Evolutionary conservation across 768 basidiomycete species (phyloP).

Genomic region (Fomitopsis pulvina): DNA sequence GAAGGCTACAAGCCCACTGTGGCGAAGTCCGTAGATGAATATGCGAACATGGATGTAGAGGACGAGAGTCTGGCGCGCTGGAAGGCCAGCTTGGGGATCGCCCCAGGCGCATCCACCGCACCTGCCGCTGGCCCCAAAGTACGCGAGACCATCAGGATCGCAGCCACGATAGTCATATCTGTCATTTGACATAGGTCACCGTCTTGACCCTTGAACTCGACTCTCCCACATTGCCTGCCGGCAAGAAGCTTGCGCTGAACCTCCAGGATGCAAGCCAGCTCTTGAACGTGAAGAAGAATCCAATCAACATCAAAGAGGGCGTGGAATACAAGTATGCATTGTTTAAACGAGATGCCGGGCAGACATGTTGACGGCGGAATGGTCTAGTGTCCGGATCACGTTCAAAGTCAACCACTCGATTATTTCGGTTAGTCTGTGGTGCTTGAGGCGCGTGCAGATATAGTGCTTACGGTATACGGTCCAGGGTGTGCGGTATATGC

Average conservation of each 20-base stretch:
- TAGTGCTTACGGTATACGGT: slow-evolving; percentile 8
- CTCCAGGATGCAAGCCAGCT: slow-evolving; percentile 44
- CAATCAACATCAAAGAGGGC: slow-evolving; percentile 75
- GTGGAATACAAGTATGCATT: slow-evolving; percentile 77
- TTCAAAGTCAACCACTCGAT: slow-evolving; percentile 91
- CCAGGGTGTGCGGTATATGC: slow-evolving; percentile 80
- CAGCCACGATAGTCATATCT: not conserved
- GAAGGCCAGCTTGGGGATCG: slow-evolving; percentile 91
- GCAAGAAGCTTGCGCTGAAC: slow-evolving; percentile 62
- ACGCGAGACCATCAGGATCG: not conserved
- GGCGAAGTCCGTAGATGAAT: slow-evolving; percentile 73
- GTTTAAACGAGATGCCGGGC: slow-evolving; percentile 2
- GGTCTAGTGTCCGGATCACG: slow-evolving; percentile 61
- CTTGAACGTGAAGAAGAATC: slow-evolving; percentile 66
- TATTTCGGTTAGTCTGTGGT: slow-evolving; percentile 51
- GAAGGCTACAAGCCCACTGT: slow-evolving; percentile 71
- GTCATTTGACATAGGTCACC: slow-evolving; percentile 43
- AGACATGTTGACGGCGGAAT: slow-evolving; percentile 4
- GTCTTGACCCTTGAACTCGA: slow-evolving; percentile 72
- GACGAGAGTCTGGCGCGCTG: slow-evolving; percentile 93
- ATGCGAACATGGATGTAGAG: slow-evolving; percentile 77
- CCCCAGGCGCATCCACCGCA: slow-evolving; percentile 37
- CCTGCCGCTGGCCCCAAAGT: slow-evolving; percentile 63
- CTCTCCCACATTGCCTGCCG: slow-evolving; percentile 58
- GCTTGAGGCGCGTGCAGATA: not conserved